Evolutionary conservation across 495 filamentous ascomycete genomes (phyloP).

Genomic region (Bryoglossum gracile): DNA sequence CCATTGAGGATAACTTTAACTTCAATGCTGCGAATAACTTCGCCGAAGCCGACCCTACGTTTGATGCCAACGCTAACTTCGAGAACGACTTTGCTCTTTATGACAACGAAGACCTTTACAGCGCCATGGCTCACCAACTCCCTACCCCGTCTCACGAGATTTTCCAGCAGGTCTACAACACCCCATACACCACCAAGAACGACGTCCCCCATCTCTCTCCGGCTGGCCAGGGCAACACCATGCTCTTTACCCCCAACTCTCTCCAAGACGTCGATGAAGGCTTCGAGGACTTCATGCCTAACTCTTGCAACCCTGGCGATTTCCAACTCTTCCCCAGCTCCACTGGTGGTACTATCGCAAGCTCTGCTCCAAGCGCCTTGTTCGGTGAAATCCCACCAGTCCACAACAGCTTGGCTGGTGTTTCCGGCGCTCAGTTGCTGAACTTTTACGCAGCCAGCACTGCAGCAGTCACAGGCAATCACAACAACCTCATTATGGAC

Average conservation of each 20-base stretch:
- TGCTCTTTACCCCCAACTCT: constrained; percentile 58
- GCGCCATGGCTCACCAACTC: constrained; percentile 35
- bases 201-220: constrained; percentile 50
- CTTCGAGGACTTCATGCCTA: constrained; percentile 23
- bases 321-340: constrained; percentile 25
- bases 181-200: constrained; percentile 24
- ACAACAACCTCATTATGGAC: constrained; percentile 15
- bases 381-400: constrained; percentile 23
- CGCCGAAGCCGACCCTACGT: too few relatives aligned
- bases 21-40: too few relatives aligned
- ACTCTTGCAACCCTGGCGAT: constrained; percentile 15
- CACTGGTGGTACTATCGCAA: constrained; percentile 12
- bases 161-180: constrained; percentile 26
- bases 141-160: constrained; percentile 29
- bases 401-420: constrained; percentile 12
- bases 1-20: constrained; percentile 11
- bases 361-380: constrained; percentile 17
- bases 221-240: constrained; percentile 52
- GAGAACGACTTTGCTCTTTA: constrained; percentile 41
- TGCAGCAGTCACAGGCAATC: constrained; percentile 12
- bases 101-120: constrained; percentile 50
- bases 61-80: not conserved
- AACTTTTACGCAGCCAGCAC: constrained; percentile 24
- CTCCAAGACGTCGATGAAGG: constrained; percentile 24
- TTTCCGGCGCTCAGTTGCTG: constrained; percentile 19